Evolutionary conservation across 192 early-diverging fungal species (phyloP).

Genomic region (Mortierella claussenii): DNA sequence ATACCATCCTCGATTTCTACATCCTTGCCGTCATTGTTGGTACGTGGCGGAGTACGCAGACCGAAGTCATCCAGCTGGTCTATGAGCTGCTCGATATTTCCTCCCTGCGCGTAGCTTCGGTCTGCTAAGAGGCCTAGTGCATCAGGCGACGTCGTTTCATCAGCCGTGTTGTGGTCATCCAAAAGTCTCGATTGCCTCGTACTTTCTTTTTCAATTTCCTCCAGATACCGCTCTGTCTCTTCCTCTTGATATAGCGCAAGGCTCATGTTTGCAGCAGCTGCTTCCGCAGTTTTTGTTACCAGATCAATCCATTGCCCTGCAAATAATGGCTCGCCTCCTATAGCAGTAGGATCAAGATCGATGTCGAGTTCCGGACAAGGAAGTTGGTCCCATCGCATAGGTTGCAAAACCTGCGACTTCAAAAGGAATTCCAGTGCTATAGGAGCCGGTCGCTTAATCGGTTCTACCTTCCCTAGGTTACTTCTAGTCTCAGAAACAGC

Average conservation of each 20-base stretch:
- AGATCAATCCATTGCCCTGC: conserved; percentile 31
- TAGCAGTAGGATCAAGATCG: conserved; percentile 32
- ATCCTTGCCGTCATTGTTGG: no score
- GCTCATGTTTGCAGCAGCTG: conserved; percentile 40
- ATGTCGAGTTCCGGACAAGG: conserved; percentile 45
- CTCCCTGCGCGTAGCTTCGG: not conserved
- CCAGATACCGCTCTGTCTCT: conserved; percentile 31
- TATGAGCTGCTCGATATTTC: conserved; percentile 20
- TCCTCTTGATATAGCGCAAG: conserved; percentile 45
- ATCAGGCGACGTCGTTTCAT: not conserved
- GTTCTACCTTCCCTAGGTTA: no score
- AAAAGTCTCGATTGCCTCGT: not conserved
- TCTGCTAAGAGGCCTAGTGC: no score
- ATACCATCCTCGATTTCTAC: no score
- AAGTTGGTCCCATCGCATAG: conserved; percentile 44
- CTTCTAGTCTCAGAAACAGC: no score
- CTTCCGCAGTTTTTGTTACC: conserved; percentile 20
- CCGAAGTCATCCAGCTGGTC: conserved; percentile 28
- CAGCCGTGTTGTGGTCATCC: not conserved
- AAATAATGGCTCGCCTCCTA: conserved; percentile 45
- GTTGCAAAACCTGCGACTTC: conserved; percentile 22
- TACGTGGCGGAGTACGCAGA: no score
- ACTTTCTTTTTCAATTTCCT: conserved; percentile 8
- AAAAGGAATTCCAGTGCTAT: conserved; percentile 5
- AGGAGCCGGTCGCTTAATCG: no score